Base-by-base conservation (phyloP, 768 basidiomycete species). In the Termitomyces sp. region DNA sequence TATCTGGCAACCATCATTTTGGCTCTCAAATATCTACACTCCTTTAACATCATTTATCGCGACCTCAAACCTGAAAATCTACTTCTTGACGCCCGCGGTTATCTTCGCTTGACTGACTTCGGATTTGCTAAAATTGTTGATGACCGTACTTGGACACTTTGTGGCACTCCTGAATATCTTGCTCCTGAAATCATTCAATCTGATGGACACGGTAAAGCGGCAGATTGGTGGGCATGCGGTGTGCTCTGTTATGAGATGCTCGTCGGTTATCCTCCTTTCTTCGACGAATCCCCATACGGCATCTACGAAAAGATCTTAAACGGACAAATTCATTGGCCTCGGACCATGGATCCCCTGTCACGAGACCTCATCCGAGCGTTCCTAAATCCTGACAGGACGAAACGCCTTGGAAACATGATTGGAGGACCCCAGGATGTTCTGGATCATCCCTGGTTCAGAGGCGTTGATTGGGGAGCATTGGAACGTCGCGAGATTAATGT, bases 201-300 rank as follows among this genome's bases (percentile, higher is more conserved):
- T 6, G 95, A 96, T 61, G 97, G 97, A 12, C 97, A 99, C 72
- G 95, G 95, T 12, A 96, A 97, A 71, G 95, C 95, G 9, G 95
- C 95, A 6, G 96, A 99, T 70, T 99, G 95, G 95, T 99, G 97
- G 97, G 96, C 97, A 9, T 89, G 95, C 66, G 97, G 97, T 20
- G 91, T 98, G 46, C 79, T 99, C 36, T 93, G 92, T 71, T 99
- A 96, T 71, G 97, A 99, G 72, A 98, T 98, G 95, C 84, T 99
- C 44, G 96, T 96, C 33, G 97, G 97, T 1, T 98, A 96, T 68
- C 95, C 96, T 27, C 97, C 97, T 22, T 99, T 98, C 81, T 98
- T 93, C 72, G 95, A 98, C 69, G 93, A 97, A 71, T 93, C 93
- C n/a, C 89, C 95, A 0, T 91, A 96, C 71, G 95, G 93, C 46